Conservation (phyloP, 805 yeast genomes). For the Babjeviella inositovora region DNA sequence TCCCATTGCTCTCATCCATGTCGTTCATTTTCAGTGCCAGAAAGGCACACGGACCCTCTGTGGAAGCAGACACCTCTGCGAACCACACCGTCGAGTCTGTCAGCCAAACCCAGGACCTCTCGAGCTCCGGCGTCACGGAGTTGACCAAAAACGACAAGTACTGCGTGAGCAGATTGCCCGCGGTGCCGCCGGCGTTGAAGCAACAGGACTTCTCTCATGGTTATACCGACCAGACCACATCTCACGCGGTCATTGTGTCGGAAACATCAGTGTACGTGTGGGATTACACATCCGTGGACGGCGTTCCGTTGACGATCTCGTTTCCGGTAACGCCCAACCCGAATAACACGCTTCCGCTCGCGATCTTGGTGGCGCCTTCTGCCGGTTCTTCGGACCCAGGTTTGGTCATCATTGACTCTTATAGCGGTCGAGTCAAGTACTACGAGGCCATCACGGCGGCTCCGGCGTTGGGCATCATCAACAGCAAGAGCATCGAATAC, state of each 20-base stretch:
- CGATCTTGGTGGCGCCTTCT: constrained; percentile 40
- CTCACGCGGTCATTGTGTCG: constrained; percentile 31
- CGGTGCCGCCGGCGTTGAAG: constrained; percentile 27
- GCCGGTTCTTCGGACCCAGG: constrained; percentile 51
- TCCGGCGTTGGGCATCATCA: constrained; percentile 41
- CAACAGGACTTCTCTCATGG: constrained; percentile 13
- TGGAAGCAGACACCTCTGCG: too few species aligned
- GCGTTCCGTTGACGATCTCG: constrained; percentile 37
- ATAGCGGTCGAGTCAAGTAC: constrained; percentile 43
- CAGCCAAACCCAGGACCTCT: too few species aligned
- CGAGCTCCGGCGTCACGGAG: constrained; percentile 14
- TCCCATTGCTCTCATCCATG: neutral
- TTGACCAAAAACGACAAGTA: constrained; percentile 43
- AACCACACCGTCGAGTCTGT: too few species aligned
- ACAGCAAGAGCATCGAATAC: constrained; percentile 21
- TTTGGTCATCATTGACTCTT: constrained; percentile 43
- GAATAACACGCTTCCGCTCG: constrained; percentile 22
- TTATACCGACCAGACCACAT: constrained; percentile 26
- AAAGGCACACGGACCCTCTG: too few species aligned
- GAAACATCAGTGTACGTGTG: constrained; percentile 46
- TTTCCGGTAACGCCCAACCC: constrained; percentile 20
- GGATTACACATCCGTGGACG: constrained; percentile 49
- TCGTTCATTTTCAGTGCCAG: too few species aligned
- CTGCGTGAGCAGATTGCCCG: constrained; percentile 38
- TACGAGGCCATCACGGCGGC: constrained; percentile 66